These are phyloP conservation scores for Leptomonas pyrrhocoris DNA, from an alignment of 208 protist genomes.

Conservation along the genomic window DNA sequence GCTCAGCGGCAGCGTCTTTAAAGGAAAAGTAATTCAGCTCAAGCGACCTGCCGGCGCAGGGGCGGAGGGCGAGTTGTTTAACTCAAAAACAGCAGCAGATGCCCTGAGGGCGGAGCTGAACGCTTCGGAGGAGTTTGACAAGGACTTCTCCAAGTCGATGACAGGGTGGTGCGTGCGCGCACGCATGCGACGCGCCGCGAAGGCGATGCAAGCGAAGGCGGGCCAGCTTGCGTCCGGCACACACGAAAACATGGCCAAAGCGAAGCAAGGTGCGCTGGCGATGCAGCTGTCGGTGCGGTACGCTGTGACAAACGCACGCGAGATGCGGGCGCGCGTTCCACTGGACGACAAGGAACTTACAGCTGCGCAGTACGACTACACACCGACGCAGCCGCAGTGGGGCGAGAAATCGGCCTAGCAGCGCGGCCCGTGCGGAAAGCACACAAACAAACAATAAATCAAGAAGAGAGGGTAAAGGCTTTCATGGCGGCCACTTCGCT, in stretches of 20 bases:
- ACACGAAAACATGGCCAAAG: not conserved
- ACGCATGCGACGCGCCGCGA: constrained; percentile 1
- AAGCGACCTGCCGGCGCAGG: not conserved
- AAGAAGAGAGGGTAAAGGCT: not conserved
- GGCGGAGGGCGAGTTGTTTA: not conserved
- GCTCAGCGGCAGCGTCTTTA: constrained; percentile 15
- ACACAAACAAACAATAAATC: no score
- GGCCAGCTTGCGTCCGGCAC: not conserved
- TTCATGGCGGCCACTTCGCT: no score
- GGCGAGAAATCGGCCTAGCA: constrained; percentile 11
- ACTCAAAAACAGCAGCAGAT: not conserved
- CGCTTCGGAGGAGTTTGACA: not conserved
- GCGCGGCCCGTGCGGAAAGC: not conserved
- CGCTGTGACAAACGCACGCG: not conserved
- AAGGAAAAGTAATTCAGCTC: constrained; percentile 19
- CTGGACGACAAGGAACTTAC: constrained; percentile 7
- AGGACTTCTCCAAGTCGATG: constrained; percentile 2
- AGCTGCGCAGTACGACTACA: constrained; percentile 25
- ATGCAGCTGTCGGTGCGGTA: not conserved
- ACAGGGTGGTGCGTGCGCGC: constrained; percentile 4
- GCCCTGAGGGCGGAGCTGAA: not conserved
- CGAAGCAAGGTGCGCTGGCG: not conserved
- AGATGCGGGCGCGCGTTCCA: not conserved
- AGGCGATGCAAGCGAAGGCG: not conserved
- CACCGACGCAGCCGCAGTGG: constrained; percentile 34